Evolutionary conservation across 2,329 filamentous ascomycete species (phyloP).

Genomic region (Gliomastix tumulicola): DNA sequence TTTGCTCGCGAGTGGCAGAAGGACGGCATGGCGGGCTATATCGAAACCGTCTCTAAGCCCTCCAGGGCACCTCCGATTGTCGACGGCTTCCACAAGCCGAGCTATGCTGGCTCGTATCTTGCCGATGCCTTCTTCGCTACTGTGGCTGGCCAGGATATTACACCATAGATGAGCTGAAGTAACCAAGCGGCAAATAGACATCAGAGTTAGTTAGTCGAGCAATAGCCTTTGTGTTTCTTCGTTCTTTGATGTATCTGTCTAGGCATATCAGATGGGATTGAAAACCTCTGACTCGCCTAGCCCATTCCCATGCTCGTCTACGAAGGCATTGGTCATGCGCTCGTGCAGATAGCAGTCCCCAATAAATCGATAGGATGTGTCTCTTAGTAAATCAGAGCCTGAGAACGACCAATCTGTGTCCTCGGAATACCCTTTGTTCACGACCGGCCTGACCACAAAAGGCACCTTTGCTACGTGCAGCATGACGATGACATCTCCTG

Average conservation of each 20-base stretch:
- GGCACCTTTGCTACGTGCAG: background rate
- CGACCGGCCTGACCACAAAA: background rate
- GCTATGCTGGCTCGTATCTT: constrained; percentile 23
- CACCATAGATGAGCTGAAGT: background rate
- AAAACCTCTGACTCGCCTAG: background rate
- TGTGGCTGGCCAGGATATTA: constrained; percentile 15
- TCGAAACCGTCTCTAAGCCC: constrained; percentile 11
- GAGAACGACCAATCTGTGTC: background rate
- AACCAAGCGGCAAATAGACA: too few relatives aligned
- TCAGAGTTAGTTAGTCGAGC: too few relatives aligned
- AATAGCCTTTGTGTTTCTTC: too few relatives aligned
- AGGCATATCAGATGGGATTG: too few relatives aligned
- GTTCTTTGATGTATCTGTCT: too few relatives aligned
- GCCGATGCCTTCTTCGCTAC: constrained; percentile 26
- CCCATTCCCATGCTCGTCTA: background rate
- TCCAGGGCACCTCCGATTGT: constrained; percentile 15
- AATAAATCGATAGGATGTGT: background rate
- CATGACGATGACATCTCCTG: background rate
- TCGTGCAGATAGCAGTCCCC: background rate
- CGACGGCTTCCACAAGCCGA: constrained; percentile 26
- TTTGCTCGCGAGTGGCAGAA: constrained; percentile 23
- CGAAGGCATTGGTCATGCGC: background rate
- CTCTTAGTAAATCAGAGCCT: background rate
- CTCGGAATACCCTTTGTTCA: background rate
- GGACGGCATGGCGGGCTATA: constrained; percentile 26